Evolutionary conservation across 176 grass and related monocot species (phyloP).

Genomic region (Carex myosuroides): DNA sequence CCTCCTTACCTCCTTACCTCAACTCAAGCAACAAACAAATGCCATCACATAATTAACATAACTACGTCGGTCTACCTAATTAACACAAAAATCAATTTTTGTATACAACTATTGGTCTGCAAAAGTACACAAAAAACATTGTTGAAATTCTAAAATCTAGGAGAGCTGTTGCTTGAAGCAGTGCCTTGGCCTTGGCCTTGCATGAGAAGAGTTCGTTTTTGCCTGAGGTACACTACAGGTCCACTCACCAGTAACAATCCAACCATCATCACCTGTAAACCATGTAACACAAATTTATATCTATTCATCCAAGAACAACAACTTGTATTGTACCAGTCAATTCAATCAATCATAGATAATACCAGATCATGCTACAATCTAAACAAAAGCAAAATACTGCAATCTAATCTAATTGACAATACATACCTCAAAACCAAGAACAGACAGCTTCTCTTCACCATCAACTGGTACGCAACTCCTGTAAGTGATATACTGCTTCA

Average conservation of each 20-base stretch:
- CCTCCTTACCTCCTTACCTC: no score
- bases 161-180: slow-evolving; percentile 47
- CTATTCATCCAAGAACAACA: no score
- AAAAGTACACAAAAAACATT: background rate
- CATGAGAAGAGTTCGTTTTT: slow-evolving; percentile 33
- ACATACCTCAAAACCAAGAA: slow-evolving; percentile 93
- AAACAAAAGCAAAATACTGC: no score
- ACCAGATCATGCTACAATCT: no score
- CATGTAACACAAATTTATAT: no score
- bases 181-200: slow-evolving; percentile 54
- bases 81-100: background rate
- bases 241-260: slow-evolving; percentile 76
- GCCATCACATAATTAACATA: background rate
- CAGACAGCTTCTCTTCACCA: slow-evolving; percentile 66
- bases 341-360: no score
- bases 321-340: no score
- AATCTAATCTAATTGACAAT: no score
- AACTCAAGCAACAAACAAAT: background rate
- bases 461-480: slow-evolving; percentile 78
- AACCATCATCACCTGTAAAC: slow-evolving; percentile 65
- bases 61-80: background rate
- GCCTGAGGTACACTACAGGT: slow-evolving; percentile 61
- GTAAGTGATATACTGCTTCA: slow-evolving; percentile 63
- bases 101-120: background rate
- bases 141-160: slow-evolving; percentile 47